Evolutionary conservation across 176 grass and related monocot genomes (phyloP), one percentile per base, ranked within the genome.

Genomic region (Hyparrhenia diplandra): DNA sequence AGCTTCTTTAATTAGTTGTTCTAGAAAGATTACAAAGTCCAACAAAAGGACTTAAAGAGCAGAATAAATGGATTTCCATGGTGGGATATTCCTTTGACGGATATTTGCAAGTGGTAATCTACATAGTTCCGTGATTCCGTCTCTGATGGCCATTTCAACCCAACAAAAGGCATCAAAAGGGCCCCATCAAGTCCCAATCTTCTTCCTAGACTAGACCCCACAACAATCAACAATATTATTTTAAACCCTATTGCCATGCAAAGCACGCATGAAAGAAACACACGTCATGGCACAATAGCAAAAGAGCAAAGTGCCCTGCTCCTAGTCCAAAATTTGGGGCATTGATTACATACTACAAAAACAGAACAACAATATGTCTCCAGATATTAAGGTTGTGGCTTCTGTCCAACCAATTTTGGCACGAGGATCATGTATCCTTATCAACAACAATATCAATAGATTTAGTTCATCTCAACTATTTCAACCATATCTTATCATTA

Each of bases 261-360:
- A 83, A 87, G 21, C 52, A 43, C 80, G 71, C 62, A 86, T 34
- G 76, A 47, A 86, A 32, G 31, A 32, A 32, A 32, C 31, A 32
- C 31, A 32, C 31, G 31, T 32, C 31, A 32, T 32, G 31, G 31
- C 31, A 32, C 31, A 32, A 32, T 32, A 32, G 31, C 31, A 32
- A 32, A 32, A 32, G 31, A 32, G 31, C 31, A 32, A 32, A 32
- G 31, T 32, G 31, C 31, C 31, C 31, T 32, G 31, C 31, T 32
- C 31, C 31, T 32, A 32, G 31, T 32, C 31, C 31, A 32, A 32
- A 32, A 32, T 32, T 32, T 32, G 31, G 4, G 31, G 31, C 31
- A 32, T 32, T 32, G 31, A 32, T 32, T 32, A 32, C 31, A 32
- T 32, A 32, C 31, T 32, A 32, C 31, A 32, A 32, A 32, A 32